Conservation (phyloP, 805 yeast species). For the Clavispora santaluciae region DNA sequence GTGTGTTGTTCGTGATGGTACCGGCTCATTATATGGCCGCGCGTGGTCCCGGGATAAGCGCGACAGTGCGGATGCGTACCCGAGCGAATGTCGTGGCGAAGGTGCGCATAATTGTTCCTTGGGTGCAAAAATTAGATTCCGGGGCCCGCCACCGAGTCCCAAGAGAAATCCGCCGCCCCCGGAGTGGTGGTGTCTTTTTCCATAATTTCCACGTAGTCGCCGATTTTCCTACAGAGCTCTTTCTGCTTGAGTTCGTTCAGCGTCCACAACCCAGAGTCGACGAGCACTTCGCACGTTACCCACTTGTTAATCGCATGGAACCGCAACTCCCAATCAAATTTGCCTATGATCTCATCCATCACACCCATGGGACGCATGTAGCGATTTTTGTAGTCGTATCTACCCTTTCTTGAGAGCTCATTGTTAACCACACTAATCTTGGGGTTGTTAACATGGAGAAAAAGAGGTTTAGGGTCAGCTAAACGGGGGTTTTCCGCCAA, state of each 20-base stretch:
- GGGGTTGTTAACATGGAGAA: conserved; percentile 31
- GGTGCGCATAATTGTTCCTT: not conserved
- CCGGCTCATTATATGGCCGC: too few species aligned
- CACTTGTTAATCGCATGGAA: conserved; percentile 29
- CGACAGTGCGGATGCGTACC: too few species aligned
- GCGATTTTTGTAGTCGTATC: conserved; percentile 20
- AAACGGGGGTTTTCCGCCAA: conserved; percentile 3
- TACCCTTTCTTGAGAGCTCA: conserved; percentile 7
- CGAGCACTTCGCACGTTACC: conserved; percentile 26
- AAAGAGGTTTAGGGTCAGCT: conserved; percentile 20
- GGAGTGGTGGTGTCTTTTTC: conserved; percentile 8
- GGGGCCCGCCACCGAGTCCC: not conserved
- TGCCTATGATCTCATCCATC: conserved; percentile 13
- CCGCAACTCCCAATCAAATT: conserved; percentile 31
- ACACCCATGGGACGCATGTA: conserved; percentile 21
- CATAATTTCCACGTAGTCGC: conserved; percentile 8
- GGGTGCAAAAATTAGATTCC: not conserved
- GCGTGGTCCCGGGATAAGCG: too few species aligned
- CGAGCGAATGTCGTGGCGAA: too few species aligned
- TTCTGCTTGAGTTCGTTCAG: conserved; percentile 11
- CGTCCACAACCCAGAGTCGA: conserved; percentile 20
- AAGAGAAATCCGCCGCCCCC: not conserved
- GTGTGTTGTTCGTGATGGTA: too few species aligned
- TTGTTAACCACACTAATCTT: conserved; percentile 27
- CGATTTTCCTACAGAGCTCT: conserved; percentile 7